A percentile compares a stretch with the other conserved stretches of the same genome.
These are phyloP conservation scores for Pestalotiopsis fici DNA, from an alignment of 2,329 filamentous ascomycete genomes.

Conservation along the genomic window DNA sequence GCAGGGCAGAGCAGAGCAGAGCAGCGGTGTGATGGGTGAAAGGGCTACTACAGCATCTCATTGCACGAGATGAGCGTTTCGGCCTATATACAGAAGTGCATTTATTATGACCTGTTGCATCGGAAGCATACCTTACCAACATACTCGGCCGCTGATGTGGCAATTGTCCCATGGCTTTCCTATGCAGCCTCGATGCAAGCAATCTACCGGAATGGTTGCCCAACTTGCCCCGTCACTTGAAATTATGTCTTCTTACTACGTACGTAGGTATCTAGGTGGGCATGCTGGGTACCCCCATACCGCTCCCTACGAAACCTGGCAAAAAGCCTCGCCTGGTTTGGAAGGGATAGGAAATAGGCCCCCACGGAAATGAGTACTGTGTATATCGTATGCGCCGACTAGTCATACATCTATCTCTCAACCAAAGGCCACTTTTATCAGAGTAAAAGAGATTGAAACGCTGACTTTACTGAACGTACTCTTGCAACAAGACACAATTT, in stretches of 20 bases:
- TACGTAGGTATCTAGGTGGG: neutral
- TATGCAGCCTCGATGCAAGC: conserved; percentile 5
- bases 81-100: neutral
- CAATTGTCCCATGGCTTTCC: neutral
- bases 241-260: neutral
- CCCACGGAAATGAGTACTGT: too few relatives aligned
- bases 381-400: too few relatives aligned
- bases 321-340: neutral
- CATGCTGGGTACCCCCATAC: neutral
- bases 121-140: neutral
- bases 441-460: neutral
- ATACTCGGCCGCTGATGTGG: conserved; percentile 1
- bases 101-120: neutral
- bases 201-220: conserved; percentile 2
- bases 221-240: neutral
- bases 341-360: too few relatives aligned
- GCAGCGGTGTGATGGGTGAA: conserved; percentile 3
- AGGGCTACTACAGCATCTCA: neutral
- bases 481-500: neutral
- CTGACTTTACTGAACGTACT: neutral
- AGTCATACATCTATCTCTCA: too few relatives aligned
- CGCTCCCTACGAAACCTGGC: too few relatives aligned
- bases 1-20: too few relatives aligned
- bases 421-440: neutral
- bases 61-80: neutral